Evolutionary conservation across 768 basidiomycete genomes (phyloP).

Genomic region (Ephemerocybe angulata): DNA sequence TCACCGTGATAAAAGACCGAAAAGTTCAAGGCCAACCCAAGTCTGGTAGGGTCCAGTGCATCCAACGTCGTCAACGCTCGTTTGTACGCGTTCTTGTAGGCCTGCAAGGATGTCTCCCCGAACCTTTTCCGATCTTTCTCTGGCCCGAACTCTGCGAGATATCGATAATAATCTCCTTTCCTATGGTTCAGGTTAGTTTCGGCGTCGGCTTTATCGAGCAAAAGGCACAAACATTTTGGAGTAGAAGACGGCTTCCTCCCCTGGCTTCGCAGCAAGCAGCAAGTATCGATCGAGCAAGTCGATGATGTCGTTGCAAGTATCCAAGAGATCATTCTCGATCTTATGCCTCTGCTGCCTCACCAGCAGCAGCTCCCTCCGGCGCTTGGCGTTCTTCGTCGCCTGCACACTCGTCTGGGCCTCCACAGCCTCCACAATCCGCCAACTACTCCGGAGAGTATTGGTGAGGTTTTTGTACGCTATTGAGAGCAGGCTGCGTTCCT

Average conservation of each 20-base stretch:
- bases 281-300: conserved; percentile 55
- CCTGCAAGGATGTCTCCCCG: conserved; percentile 73
- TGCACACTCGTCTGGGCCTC: conserved; percentile 60
- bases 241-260: conserved; percentile 88
- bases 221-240: conserved; percentile 68
- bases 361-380: conserved; percentile 53
- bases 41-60: conserved; percentile 78
- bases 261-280: conserved; percentile 51
- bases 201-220: background rate
- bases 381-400: conserved; percentile 36
- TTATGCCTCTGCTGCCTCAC: conserved; percentile 69
- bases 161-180: conserved; percentile 84
- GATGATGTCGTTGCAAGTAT: conserved; percentile 78
- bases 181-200: conserved; percentile 13
- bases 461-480: conserved; percentile 91
- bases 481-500: conserved; percentile 86
- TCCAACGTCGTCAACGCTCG: conserved; percentile 74
- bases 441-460: conserved; percentile 76
- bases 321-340: conserved; percentile 74
- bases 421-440: conserved; percentile 75
- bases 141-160: conserved; percentile 82
- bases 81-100: conserved; percentile 83
- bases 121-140: conserved; percentile 64
- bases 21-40: conserved; percentile 88
- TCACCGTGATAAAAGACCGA: conserved; percentile 84